phyloP scores from a whole-genome alignment of 441 rosid genomes.

The Erodium chrysanthum region DNA sequence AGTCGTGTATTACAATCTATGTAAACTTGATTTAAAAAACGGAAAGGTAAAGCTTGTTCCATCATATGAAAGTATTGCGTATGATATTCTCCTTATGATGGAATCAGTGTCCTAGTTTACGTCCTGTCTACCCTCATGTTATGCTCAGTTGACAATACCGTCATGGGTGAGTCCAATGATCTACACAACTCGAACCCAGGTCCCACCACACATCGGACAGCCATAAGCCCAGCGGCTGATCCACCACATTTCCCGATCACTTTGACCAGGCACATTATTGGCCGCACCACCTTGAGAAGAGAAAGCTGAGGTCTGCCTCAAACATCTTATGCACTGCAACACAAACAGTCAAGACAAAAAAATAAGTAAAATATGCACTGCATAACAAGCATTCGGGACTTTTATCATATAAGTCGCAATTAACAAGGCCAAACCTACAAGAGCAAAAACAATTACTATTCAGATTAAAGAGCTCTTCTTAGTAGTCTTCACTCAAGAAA shows the following conservation, averaged over 20 bases:
- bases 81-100: too few relatives aligned
- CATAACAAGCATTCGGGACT: not conserved
- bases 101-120: too few relatives aligned
- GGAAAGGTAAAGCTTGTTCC: not conserved
- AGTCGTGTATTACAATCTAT: too few relatives aligned
- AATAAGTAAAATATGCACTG: not conserved
- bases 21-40: not conserved
- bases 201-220: slow-evolving; percentile 97
- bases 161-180: not conserved
- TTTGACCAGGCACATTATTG: slow-evolving; percentile 41
- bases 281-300: slow-evolving; percentile 49
- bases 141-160: not conserved
- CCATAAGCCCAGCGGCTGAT: slow-evolving; percentile 95
- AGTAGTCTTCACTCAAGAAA: too few relatives aligned
- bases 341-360: not conserved
- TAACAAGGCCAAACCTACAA: too few relatives aligned
- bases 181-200: slow-evolving; percentile 96
- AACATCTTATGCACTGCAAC: slow-evolving; percentile 90
- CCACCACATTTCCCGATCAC: slow-evolving; percentile 81
- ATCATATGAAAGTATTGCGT: not conserved
- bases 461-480: too few relatives aligned
- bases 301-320: slow-evolving; percentile 93
- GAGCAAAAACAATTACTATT: too few relatives aligned
- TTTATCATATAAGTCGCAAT: too few relatives aligned
- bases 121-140: not conserved